phyloP scores from a whole-genome alignment of 2,329 filamentous ascomycete genomes.

The Fusarium papillatum region DNA sequence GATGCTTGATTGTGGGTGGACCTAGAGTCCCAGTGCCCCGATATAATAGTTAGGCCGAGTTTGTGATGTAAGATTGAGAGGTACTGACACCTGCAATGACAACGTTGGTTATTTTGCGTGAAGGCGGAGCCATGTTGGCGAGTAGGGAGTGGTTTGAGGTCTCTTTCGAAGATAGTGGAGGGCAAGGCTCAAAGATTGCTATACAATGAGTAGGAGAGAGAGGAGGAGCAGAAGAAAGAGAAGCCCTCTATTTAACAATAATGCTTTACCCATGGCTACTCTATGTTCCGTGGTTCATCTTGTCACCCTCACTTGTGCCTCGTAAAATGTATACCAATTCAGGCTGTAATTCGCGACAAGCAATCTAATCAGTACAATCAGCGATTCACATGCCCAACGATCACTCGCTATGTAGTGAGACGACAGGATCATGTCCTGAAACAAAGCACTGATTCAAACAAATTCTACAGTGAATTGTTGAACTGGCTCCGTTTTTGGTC shows the following conservation, averaged over 20 bases:
- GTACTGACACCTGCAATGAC: neutral
- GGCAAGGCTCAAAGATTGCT: neutral
- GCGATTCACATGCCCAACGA: neutral
- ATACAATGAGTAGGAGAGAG: neutral
- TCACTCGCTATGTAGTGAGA: neutral
- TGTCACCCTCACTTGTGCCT: neutral
- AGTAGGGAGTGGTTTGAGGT: neutral
- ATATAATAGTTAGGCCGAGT: neutral
- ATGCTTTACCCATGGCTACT: neutral
- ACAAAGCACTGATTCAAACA: neutral
- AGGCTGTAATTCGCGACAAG: neutral
- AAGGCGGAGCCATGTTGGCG: neutral
- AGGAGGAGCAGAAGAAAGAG: too few species aligned
- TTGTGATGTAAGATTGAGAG: too few species aligned
- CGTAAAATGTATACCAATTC: neutral
- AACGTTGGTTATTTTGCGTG: neutral
- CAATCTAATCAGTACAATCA: neutral
- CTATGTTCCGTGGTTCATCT: neutral
- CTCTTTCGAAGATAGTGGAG: neutral
- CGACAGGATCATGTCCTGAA: neutral
- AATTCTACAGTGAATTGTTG: neutral
- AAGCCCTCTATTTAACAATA: neutral
- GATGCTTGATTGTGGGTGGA: neutral
- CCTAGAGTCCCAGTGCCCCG: constrained; percentile 17
- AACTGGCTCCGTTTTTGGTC: neutral